Conservation (phyloP, 495 filamentous ascomycete species). For the Aspergillus saccharolyticus region DNA sequence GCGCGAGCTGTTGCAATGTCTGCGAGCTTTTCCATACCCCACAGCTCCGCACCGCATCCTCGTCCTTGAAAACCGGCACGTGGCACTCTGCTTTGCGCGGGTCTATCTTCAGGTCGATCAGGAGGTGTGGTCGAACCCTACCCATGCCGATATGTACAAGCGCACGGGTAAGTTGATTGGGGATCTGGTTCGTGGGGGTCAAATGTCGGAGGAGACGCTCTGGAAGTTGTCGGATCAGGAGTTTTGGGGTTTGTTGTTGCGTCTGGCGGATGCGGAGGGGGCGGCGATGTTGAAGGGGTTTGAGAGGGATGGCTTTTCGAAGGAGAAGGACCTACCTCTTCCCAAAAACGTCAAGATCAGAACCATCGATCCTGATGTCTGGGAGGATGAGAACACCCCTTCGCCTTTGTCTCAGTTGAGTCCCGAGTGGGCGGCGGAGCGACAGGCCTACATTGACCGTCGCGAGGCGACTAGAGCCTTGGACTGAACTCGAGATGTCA, state of each 20-base stretch:
- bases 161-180: conserved; percentile 32
- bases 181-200: conserved; percentile 16
- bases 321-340: conserved; percentile 25
- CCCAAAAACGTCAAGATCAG: conserved; percentile 30
- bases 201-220: conserved; percentile 26
- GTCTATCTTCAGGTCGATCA: conserved; percentile 31
- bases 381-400: conserved; percentile 10
- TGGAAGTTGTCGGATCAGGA: conserved; percentile 35
- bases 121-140: conserved; percentile 34
- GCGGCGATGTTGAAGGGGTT: conserved; percentile 25
- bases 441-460: conserved; percentile 27
- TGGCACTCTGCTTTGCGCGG: conserved; percentile 28
- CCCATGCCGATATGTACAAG: conserved; percentile 29
- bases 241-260: conserved; percentile 32
- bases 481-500: background rate
- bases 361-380: conserved; percentile 37
- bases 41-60: conserved; percentile 27
- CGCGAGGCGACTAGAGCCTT: conserved; percentile 4
- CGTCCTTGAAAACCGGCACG: conserved; percentile 26
- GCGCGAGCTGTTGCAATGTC: conserved; percentile 17
- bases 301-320: conserved; percentile 27
- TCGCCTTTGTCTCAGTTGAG: conserved; percentile 28
- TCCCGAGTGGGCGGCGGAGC: conserved; percentile 30
- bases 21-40: conserved; percentile 28
- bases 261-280: conserved; percentile 20